A percentile compares a stretch with the other conserved stretches of the same genome.
These are phyloP conservation scores for Crepidotus variabilis DNA, from an alignment of 768 basidiomycete species.

Conservation along the genomic window DNA sequence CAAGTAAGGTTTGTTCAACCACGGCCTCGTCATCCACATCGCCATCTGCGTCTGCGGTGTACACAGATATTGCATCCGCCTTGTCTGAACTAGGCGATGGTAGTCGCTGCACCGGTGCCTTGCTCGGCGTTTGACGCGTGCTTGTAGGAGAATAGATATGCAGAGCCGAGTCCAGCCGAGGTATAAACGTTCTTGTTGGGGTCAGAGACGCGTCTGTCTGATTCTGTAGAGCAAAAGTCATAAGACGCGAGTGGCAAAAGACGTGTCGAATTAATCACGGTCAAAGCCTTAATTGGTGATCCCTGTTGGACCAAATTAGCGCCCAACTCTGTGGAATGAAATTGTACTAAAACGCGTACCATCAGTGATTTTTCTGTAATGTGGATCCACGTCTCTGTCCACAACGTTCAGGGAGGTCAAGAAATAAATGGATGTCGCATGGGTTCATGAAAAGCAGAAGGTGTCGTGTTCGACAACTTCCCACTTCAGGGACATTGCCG, in stretches of 20 bases:
- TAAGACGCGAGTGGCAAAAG: not conserved
- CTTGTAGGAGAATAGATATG: not conserved
- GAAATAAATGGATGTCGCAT: too few relatives aligned
- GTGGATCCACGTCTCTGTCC: not conserved
- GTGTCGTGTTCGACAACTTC: too few relatives aligned
- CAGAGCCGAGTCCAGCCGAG: not conserved
- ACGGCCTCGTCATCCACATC: slow-evolving; percentile 19
- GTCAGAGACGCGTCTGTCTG: not conserved
- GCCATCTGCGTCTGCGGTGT: slow-evolving; percentile 17
- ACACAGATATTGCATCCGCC: slow-evolving; percentile 6
- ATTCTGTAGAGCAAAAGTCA: not conserved
- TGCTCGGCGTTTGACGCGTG: not conserved
- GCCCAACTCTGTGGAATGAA: not conserved
- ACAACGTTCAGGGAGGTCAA: not conserved
- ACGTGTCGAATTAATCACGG: not conserved
- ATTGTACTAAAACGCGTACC: not conserved
- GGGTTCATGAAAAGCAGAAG: too few relatives aligned
- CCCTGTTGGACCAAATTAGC: not conserved
- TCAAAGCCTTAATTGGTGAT: not conserved
- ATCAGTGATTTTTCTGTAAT: not conserved
- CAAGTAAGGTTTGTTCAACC: slow-evolving; percentile 16
- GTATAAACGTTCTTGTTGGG: slow-evolving; percentile 1
- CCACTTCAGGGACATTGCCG: too few relatives aligned
- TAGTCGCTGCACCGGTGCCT: not conserved
- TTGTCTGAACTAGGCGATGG: not conserved